These are phyloP conservation scores for Euphrasia confusa DNA, from an alignment of 257 asterid species.

Conservation along the genomic window DNA sequence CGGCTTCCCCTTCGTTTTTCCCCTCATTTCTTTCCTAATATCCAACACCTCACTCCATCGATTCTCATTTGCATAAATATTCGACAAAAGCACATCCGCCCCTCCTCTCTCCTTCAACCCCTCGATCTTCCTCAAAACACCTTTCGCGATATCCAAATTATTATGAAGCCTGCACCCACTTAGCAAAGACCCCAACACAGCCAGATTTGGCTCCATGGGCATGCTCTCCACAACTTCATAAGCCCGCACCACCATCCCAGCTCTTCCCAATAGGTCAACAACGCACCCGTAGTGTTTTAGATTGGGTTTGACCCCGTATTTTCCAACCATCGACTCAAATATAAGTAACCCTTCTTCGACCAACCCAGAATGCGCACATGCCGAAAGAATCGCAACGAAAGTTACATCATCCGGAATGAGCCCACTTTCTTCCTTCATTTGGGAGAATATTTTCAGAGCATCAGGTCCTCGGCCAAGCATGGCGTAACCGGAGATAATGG, in stretches of 20 bases:
- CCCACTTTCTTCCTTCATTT: conserved; percentile 28
- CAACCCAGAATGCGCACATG: conserved; percentile 48
- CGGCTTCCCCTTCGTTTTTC: conserved; percentile 27
- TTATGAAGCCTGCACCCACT: conserved; percentile 41
- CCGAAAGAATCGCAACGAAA: conserved; percentile 39
- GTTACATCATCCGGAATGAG: conserved; percentile 41
- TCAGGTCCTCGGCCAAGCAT: conserved; percentile 41
- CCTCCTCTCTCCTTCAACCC: conserved; percentile 41
- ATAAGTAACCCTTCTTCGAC: conserved; percentile 42
- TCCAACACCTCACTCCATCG: conserved; percentile 38
- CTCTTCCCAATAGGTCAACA: conserved; percentile 49
- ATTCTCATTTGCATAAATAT: conserved; percentile 40
- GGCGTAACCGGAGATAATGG: conserved; percentile 50
- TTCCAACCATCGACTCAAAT: conserved; percentile 36
- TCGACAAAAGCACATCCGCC: conserved; percentile 40
- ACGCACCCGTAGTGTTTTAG: conserved; percentile 52
- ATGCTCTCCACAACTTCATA: conserved; percentile 34
- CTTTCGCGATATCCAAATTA: conserved; percentile 36
- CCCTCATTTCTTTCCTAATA: conserved; percentile 45
- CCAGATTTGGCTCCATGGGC: conserved; percentile 42
- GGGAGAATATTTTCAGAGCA: conserved; percentile 31
- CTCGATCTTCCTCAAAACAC: conserved; percentile 37
- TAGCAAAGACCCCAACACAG: conserved; percentile 45
- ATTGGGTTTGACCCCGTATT: conserved; percentile 35
- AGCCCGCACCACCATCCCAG: conserved; percentile 44